These are phyloP conservation scores for Pichia kluyveri DNA, from an alignment of 805 yeast genomes.

Conservation along the genomic window DNA sequence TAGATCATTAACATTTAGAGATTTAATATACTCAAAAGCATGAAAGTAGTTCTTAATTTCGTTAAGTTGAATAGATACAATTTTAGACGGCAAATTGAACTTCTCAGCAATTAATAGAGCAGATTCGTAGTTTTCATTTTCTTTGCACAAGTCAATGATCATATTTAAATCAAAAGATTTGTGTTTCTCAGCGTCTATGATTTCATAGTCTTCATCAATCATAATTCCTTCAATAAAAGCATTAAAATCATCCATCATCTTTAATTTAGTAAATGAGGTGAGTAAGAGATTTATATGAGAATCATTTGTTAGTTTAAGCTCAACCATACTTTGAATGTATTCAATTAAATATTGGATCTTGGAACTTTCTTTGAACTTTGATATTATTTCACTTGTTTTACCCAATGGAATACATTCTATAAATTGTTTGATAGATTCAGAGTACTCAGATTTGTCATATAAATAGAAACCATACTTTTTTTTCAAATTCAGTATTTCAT, in stretches of 20 bases:
- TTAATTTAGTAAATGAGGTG: conserved; percentile 73
- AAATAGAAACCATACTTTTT: conserved; percentile 64
- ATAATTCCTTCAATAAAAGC: conserved; percentile 40
- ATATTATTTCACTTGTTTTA: conserved; percentile 67
- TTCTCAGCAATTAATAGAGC: conserved; percentile 65
- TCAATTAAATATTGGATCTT: conserved; percentile 55
- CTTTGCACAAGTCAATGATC: conserved; percentile 62
- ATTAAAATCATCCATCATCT: conserved; percentile 47
- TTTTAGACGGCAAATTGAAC: conserved; percentile 62
- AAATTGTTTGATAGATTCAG: conserved; percentile 69
- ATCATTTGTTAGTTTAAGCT: conserved; percentile 45
- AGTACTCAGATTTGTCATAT: conserved; percentile 54
- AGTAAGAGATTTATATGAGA: conserved; percentile 78
- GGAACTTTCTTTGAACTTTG: conserved; percentile 70
- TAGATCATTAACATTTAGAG: conserved; percentile 68
- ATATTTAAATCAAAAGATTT: conserved; percentile 57
- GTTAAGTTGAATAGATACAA: conserved; percentile 65
- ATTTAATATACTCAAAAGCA: conserved; percentile 57
- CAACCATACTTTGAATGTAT: conserved; percentile 55
- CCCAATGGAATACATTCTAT: conserved; percentile 38
- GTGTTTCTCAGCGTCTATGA: conserved; percentile 18
- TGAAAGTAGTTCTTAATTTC: conserved; percentile 53
- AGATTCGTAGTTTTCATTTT: conserved; percentile 54
- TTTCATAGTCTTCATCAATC: conserved; percentile 26
- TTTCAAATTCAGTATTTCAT: conserved; percentile 33